A percentile compares a stretch with the other conserved stretches of the same genome.
Conservation (phyloP, 495 filamentous ascomycete species). For the Neurospora sp. region DNA sequence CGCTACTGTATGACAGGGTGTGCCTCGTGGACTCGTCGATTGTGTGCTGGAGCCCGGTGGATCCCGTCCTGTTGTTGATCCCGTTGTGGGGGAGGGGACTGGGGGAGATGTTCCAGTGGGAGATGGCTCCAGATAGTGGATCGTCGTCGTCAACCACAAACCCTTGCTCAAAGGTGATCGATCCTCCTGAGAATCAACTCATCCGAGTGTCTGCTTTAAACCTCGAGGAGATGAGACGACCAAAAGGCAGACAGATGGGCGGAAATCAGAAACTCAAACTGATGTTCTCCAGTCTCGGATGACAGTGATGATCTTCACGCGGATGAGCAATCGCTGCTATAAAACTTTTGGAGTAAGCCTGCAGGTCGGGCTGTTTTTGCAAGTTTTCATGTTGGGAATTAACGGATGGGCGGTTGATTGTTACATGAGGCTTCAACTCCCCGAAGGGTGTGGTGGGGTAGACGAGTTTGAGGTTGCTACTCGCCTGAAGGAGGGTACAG, state of each 20-base stretch:
- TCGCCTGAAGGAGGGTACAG: not conserved
- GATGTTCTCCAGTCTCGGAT: not conserved
- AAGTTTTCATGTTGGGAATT: not conserved
- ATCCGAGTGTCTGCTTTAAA: not conserved
- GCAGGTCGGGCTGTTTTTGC: not conserved
- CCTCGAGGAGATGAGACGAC: not conserved
- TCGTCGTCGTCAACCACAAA: not conserved
- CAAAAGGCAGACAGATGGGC: not conserved
- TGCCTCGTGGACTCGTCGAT: not conserved
- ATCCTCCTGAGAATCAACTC: not conserved
- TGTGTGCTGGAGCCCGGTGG: not conserved
- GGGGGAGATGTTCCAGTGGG: not conserved
- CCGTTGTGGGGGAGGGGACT: not conserved
- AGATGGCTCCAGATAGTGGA: not conserved
- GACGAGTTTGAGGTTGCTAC: not conserved
- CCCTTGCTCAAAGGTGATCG: not conserved
- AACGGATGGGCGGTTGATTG: not conserved
- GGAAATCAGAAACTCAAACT: not conserved
- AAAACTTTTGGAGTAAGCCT: not conserved
- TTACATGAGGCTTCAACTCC: not conserved
- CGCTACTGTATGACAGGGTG: not conserved
- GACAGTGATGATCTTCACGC: not conserved
- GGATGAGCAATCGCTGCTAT: not conserved
- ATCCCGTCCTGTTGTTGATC: not conserved
- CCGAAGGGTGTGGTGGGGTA: not conserved